A percentile compares a stretch with the other conserved stretches of the same genome.
These are phyloP conservation scores for Ceratobasidium sp. DNA, from an alignment of 1,284 basidiomycete genomes.

Conservation along the genomic window DNA sequence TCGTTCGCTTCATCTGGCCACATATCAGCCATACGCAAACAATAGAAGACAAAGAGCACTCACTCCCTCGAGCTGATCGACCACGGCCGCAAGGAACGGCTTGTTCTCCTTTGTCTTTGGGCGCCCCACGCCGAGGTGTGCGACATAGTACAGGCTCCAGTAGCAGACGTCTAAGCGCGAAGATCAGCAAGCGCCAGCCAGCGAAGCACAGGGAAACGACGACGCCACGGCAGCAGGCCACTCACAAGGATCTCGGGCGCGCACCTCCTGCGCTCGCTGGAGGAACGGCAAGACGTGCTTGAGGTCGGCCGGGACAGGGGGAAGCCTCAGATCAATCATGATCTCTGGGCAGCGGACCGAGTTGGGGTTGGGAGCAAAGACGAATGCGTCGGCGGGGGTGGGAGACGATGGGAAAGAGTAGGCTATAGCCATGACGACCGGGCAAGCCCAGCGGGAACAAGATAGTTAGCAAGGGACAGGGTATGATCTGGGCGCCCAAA, in stretches of 20 bases:
- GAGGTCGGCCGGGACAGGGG: slow-evolving; percentile 42
- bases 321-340: slow-evolving; percentile 26
- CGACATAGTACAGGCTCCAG: slow-evolving; percentile 35
- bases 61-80: slow-evolving; percentile 25
- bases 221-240: slow-evolving; percentile 18
- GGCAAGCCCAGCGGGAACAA: neutral
- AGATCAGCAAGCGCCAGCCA: slow-evolving; percentile 17
- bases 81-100: slow-evolving; percentile 21
- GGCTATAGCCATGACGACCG: slow-evolving; percentile 30
- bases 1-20: slow-evolving; percentile 15
- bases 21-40: slow-evolving; percentile 9
- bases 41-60: neutral
- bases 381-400: neutral
- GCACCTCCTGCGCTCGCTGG: slow-evolving; percentile 45
- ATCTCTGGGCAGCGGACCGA: slow-evolving; percentile 4
- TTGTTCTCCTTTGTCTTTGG: slow-evolving; percentile 19
- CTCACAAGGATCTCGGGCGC: slow-evolving; percentile 45
- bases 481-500: too few species aligned
- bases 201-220: slow-evolving; percentile 4
- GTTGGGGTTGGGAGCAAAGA: slow-evolving; percentile 1
- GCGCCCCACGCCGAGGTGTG: slow-evolving; percentile 9
- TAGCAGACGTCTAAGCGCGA: slow-evolving; percentile 22
- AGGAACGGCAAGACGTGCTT: slow-evolving; percentile 43
- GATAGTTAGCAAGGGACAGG: slow-evolving; percentile 24
- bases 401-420: slow-evolving; percentile 16